Evolutionary conservation across 1,284 basidiomycete genomes (phyloP).

Genomic region (Cutaneotrichosporon cavernicola): DNA sequence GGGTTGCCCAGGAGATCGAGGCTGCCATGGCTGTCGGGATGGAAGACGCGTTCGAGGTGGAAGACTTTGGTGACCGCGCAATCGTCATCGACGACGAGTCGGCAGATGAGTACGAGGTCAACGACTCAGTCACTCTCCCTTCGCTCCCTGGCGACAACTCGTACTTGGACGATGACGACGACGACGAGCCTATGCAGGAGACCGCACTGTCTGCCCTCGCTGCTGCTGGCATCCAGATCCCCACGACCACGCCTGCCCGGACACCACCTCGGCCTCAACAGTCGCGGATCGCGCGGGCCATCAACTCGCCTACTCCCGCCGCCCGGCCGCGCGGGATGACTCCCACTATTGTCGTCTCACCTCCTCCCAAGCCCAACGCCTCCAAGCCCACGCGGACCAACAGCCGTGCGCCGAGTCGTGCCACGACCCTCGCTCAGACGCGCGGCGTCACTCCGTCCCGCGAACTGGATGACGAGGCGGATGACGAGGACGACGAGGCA

Average conservation of each 20-base stretch:
- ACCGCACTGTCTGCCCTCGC: conserved; percentile 20
- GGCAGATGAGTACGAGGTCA: conserved; percentile 25
- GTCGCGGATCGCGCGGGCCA: not conserved
- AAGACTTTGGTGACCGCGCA: conserved; percentile 14
- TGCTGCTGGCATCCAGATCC: conserved; percentile 13
- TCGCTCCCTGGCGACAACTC: conserved; percentile 24
- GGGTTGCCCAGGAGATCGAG: conserved; percentile 4
- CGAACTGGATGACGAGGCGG: conserved; percentile 13
- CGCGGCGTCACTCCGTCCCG: conserved; percentile 3
- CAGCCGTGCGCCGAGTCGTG: not conserved
- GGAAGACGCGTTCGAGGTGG: conserved; percentile 9
- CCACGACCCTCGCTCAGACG: not conserved
- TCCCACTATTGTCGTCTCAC: conserved; percentile 17
- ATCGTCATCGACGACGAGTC: conserved; percentile 21
- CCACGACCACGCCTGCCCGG: conserved; percentile 13
- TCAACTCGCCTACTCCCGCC: not conserved
- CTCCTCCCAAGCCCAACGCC: conserved; percentile 15
- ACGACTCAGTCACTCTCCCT: conserved; percentile 25
- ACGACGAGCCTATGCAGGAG: conserved; percentile 15
- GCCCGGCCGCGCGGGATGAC: not conserved
- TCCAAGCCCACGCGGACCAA: conserved; percentile 9
- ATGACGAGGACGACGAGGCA: conserved; percentile 10
- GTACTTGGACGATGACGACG: conserved; percentile 23
- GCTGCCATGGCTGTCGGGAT: not conserved
- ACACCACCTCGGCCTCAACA: conserved; percentile 1